These are phyloP conservation scores for Teratosphaeriaceae sp. DNA, from an alignment of 2,329 filamentous ascomycete species.

Conservation along the genomic window DNA sequence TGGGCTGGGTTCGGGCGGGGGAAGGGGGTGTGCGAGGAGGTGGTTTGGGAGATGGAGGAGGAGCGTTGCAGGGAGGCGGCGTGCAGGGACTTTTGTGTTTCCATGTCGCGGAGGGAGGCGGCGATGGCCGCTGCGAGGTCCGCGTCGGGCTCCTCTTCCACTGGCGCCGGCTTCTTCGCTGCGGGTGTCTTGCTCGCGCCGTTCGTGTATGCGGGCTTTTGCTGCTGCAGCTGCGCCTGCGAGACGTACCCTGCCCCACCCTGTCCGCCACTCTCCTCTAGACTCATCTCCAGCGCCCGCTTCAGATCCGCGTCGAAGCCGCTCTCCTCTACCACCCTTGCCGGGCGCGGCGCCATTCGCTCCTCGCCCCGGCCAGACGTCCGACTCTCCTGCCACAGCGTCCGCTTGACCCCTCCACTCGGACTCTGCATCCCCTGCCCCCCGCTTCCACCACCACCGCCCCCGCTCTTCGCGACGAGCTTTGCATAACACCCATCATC, in stretches of 20 bases:
- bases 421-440: conserved; percentile 21
- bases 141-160: conserved; percentile 78
- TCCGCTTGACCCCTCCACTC: conserved; percentile 40
- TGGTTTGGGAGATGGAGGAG: conserved; percentile 58
- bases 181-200: conserved; percentile 21
- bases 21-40: conserved; percentile 69
- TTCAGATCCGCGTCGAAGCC: conserved; percentile 89
- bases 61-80: conserved; percentile 78
- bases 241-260: conserved; percentile 64
- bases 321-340: conserved; percentile 65
- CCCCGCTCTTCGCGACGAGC: conserved; percentile 64
- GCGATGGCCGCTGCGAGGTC: conserved; percentile 93
- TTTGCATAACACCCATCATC: conserved; percentile 94
- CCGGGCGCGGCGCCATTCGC: conserved; percentile 73
- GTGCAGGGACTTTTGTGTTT: conserved; percentile 92
- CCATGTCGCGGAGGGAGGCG: conserved; percentile 92
- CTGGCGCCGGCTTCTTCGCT: conserved; percentile 10
- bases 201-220: conserved; percentile 24
- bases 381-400: conserved; percentile 48
- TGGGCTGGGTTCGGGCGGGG: conserved; percentile 75
- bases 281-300: conserved; percentile 88
- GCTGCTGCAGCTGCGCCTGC: conserved; percentile 35
- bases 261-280: conserved; percentile 82
- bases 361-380: conserved; percentile 24
- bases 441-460: too few relatives aligned